Conservation (phyloP, 2,329 filamentous ascomycete genomes). For the Clarireedia monteithiana region DNA sequence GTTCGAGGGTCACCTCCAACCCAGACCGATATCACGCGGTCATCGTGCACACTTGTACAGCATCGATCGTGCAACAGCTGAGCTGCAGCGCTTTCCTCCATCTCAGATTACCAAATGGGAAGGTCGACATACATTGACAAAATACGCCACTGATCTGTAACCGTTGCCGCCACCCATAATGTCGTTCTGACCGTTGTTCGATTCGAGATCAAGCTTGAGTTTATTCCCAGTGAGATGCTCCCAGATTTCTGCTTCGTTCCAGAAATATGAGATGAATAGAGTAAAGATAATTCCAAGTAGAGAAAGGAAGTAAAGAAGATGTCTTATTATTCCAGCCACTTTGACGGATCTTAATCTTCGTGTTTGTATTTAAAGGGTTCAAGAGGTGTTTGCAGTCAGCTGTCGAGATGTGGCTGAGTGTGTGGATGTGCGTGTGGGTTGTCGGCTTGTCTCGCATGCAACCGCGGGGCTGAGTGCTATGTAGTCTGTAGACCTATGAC, state of each 20-base stretch:
- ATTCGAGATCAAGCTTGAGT: not conserved
- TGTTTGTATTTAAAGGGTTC: not conserved
- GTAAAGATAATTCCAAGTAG: conserved; percentile 15
- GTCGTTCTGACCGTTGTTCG: not conserved
- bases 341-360: conserved; percentile 5
- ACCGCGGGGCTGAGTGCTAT: conserved; percentile 14
- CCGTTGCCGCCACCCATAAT: conserved; percentile 28
- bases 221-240: not conserved
- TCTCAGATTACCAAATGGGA: conserved; percentile 43
- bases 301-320: conserved; percentile 13
- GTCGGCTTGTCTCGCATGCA: conserved; percentile 2
- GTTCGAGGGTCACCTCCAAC: not conserved
- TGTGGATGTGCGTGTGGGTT: not conserved
- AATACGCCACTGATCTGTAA: conserved; percentile 60
- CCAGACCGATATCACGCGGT: not conserved
- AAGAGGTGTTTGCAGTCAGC: not conserved
- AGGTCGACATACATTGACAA: conserved; percentile 6
- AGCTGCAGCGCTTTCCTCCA: not conserved
- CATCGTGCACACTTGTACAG: conserved; percentile 1
- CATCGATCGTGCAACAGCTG: not conserved
- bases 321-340: conserved; percentile 16
- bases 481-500: conserved; percentile 3
- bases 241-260: conserved; percentile 7
- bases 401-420: conserved; percentile 1
- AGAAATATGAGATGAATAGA: conserved; percentile 16